Conservation (phyloP, 208 protist species). For the Leishmania tarentolae region DNA sequence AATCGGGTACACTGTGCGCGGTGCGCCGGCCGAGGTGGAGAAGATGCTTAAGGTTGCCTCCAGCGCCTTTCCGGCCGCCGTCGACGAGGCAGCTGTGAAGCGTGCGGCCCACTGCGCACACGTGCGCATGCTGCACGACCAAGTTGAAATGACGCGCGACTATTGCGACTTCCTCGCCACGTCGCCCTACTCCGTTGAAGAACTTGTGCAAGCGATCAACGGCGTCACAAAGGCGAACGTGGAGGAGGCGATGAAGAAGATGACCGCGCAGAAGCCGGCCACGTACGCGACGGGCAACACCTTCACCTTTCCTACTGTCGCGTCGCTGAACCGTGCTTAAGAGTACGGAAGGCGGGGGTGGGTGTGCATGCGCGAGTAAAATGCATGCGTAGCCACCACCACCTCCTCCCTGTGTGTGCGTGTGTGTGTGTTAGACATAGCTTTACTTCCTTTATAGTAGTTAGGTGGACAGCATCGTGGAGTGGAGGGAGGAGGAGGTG, state of each 20-base stretch:
- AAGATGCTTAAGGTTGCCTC: constrained; percentile 40
- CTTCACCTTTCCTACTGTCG: constrained; percentile 56
- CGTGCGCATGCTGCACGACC: constrained; percentile 45
- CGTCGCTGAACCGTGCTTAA: constrained; percentile 50
- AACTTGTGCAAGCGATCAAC: constrained; percentile 56
- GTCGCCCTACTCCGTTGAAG: constrained; percentile 33
- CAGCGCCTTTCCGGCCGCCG: constrained; percentile 38
- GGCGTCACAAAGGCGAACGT: constrained; percentile 62
- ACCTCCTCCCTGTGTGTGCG: neutral
- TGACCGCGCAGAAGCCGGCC: constrained; percentile 44
- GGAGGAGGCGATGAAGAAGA: constrained; percentile 45
- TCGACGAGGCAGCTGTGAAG: constrained; percentile 39
- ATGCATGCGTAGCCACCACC: neutral
- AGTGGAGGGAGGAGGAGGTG: neutral
- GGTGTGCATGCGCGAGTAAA: neutral
- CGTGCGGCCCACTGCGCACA: constrained; percentile 47
- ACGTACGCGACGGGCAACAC: constrained; percentile 67
- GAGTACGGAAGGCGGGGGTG: neutral
- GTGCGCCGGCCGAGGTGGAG: constrained; percentile 45
- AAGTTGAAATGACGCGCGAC: constrained; percentile 68
- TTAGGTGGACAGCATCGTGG: neutral
- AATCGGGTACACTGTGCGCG: constrained; percentile 77
- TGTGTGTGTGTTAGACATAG: neutral
- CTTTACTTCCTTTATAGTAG: neutral
- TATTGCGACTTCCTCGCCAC: constrained; percentile 88